These are phyloP conservation scores for Saturnispora hagleri DNA, from an alignment of 805 yeast species.

Conservation along the genomic window DNA sequence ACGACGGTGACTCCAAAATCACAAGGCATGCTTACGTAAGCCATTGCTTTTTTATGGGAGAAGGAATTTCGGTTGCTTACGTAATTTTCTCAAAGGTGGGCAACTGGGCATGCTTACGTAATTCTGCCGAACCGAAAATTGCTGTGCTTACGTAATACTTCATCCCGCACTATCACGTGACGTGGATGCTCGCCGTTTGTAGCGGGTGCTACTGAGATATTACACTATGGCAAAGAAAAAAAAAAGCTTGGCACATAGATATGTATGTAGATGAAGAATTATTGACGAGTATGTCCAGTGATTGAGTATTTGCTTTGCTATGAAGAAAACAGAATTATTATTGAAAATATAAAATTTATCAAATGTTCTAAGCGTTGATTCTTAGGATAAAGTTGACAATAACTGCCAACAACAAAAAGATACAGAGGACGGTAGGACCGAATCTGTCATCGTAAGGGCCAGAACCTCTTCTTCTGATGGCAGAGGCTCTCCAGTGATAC, in stretches of 20 bases:
- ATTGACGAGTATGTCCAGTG: no score
- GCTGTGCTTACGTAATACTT: not conserved
- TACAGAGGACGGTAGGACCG: constrained; percentile 96
- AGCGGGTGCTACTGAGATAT: no score
- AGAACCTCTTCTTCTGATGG: constrained; percentile 92
- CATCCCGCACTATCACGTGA: no score
- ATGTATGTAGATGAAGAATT: no score
- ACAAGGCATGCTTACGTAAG: not conserved
- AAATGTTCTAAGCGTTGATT: constrained; percentile 39
- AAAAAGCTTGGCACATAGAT: no score
- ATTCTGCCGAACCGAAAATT: not conserved
- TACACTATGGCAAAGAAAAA: no score
- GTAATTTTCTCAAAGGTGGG: not conserved
- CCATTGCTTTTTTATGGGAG: not conserved
- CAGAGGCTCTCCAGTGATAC: constrained; percentile 99
- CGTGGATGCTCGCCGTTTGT: no score
- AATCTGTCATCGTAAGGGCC: constrained; percentile 99
- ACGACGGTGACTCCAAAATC: not conserved
- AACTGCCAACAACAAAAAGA: constrained; percentile 87
- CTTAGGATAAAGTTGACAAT: constrained; percentile 86
- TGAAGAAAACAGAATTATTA: not conserved
- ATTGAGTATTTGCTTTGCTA: no score
- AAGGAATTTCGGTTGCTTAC: not conserved
- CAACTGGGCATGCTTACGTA: not conserved
- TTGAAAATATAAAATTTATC: not conserved